Evolutionary conservation across 208 protist genomes (phyloP).

Genomic region (Endotrypanum monterogeii): DNA sequence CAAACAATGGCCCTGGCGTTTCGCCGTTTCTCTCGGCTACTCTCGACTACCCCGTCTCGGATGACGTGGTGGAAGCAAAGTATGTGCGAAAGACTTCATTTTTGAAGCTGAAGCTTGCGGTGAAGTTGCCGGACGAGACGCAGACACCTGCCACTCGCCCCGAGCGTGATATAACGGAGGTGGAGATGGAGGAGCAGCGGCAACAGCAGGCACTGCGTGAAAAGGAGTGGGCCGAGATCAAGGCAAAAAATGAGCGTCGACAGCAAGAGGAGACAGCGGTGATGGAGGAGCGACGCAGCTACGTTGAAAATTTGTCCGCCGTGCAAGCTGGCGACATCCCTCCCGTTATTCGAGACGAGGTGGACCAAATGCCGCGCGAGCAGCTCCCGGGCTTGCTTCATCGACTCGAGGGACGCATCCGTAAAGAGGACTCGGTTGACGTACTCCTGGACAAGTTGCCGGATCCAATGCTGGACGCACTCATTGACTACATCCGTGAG

Average conservation of each 20-base stretch:
- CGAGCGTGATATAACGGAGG: conserved; percentile 57
- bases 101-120: conserved; percentile 60
- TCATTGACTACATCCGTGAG: conserved; percentile 74
- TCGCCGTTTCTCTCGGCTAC: conserved; percentile 58
- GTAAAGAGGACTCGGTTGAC: conserved; percentile 81
- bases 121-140: conserved; percentile 82
- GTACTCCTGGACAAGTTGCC: conserved; percentile 83
- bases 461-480: conserved; percentile 47
- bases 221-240: conserved; percentile 34
- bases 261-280: conserved; percentile 59
- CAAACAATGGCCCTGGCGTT: not conserved
- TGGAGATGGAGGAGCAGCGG: conserved; percentile 71
- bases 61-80: conserved; percentile 63
- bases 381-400: conserved; percentile 72
- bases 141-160: conserved; percentile 36
- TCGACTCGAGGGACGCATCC: conserved; percentile 64
- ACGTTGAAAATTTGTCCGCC: conserved; percentile 77
- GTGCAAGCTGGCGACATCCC: conserved; percentile 80
- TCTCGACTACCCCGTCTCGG: conserved; percentile 81
- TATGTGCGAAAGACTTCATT: conserved; percentile 74
- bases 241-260: conserved; percentile 30
- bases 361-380: conserved; percentile 70
- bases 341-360: conserved; percentile 66
- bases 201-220: conserved; percentile 31
- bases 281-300: conserved; percentile 67